Conservation (phyloP, 176 grass and related monocot species). For the Juncus inflexus region DNA sequence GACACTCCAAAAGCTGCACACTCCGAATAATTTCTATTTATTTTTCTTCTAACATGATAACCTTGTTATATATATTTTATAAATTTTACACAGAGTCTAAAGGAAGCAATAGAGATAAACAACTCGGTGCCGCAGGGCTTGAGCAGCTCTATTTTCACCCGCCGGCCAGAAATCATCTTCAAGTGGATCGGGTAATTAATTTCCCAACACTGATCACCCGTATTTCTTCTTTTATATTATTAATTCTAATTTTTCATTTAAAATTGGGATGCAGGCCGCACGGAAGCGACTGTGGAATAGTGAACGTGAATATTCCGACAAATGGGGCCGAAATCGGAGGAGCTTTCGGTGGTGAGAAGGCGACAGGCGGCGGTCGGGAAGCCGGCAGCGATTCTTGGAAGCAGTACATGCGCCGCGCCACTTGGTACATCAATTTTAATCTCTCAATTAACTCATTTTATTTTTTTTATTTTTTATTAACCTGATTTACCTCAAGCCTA, state of each 20-base stretch:
- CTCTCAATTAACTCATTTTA: neutral
- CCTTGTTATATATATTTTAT: conserved; percentile 5
- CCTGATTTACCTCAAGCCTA: neutral
- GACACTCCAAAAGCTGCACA: too few species aligned
- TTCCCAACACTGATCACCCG: too few species aligned
- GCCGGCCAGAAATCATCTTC: conserved; percentile 79
- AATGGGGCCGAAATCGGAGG: conserved; percentile 98
- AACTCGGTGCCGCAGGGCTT: conserved; percentile 95
- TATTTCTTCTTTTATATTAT: neutral
- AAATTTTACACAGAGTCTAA: conserved; percentile 49
- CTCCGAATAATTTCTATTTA: too few species aligned
- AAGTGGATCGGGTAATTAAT: conserved; percentile 88
- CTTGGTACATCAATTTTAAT: conserved; percentile 48
- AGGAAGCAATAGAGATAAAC: conserved; percentile 95
- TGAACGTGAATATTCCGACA: conserved; percentile 98
- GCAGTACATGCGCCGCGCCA: conserved; percentile 94
- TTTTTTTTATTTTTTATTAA: conserved; percentile 8
- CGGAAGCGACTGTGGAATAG: conserved; percentile 96
- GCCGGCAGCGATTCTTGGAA: conserved; percentile 99
- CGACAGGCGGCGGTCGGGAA: conserved; percentile 91
- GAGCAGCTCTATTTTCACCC: conserved; percentile 98
- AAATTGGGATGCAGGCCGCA: conserved; percentile 53
- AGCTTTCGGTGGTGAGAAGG: conserved; percentile 99
- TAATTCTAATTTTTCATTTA: conserved; percentile 18
- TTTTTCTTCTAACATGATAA: neutral